phyloP scores from a whole-genome alignment of 305 asterid genomes.

The Ilex paraguariensis region DNA sequence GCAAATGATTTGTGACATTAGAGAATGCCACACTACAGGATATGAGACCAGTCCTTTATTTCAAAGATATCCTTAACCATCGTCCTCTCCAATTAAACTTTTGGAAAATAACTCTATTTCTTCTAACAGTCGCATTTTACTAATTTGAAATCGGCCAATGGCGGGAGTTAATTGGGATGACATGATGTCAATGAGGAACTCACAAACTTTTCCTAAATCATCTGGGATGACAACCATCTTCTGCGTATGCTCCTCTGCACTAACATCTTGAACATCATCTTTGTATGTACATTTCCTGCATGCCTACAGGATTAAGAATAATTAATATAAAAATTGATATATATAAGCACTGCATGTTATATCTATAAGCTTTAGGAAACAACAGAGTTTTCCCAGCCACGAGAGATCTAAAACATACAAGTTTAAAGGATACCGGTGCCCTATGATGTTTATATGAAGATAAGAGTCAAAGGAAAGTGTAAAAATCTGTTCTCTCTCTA shows the following conservation, averaged over 20 bases:
- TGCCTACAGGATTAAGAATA: conserved; percentile 37
- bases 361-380: too few relatives aligned
- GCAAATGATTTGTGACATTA: too few relatives aligned
- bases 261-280: conserved; percentile 35
- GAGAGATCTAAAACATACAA: neutral
- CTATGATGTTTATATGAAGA: neutral
- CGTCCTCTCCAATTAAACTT: conserved; percentile 55
- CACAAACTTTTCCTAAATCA: conserved; percentile 30
- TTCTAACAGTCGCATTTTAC: conserved; percentile 39
- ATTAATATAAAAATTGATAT: neutral
- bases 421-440: neutral
- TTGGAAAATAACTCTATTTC: conserved; percentile 69
- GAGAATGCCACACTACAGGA: too few relatives aligned
- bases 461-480: neutral
- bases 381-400: too few relatives aligned
- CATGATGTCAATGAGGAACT: conserved; percentile 43
- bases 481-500: neutral
- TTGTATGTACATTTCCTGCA: conserved; percentile 53
- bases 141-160: conserved; percentile 20
- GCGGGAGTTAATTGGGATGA: conserved; percentile 26
- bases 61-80: conserved; percentile 10
- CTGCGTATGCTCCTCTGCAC: conserved; percentile 21
- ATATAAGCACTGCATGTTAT: too few relatives aligned
- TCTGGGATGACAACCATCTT: conserved; percentile 15
- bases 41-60: too few relatives aligned